These are phyloP conservation scores for Annona cherimola DNA, from an alignment of 164 flowering plant species.

Conservation along the genomic window DNA sequence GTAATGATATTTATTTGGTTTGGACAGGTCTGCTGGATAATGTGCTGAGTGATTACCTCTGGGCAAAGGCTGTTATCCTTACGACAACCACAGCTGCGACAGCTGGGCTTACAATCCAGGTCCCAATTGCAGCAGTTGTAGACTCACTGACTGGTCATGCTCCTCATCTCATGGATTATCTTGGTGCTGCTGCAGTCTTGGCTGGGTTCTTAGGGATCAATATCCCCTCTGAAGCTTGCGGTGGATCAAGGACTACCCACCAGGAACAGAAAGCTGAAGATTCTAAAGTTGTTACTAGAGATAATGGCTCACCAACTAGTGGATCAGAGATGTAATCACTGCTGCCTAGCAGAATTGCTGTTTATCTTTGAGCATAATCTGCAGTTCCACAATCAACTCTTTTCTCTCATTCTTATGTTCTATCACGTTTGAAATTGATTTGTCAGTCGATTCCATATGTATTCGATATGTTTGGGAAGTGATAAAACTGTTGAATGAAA, in stretches of 20 bases:
- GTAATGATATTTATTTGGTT: neutral
- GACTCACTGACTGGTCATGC: constrained; percentile 73
- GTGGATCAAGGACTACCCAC: constrained; percentile 29
- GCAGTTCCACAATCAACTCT: no score
- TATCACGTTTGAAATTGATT: no score
- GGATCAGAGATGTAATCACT: neutral
- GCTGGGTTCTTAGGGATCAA: constrained; percentile 83
- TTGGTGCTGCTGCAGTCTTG: constrained; percentile 80
- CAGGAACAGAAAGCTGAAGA: constrained; percentile 30
- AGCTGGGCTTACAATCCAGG: constrained; percentile 94
- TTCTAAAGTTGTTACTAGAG: neutral
- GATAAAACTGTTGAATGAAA: no score
- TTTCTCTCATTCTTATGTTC: no score
- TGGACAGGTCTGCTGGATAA: constrained; percentile 81
- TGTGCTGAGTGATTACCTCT: constrained; percentile 87
- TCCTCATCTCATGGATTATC: constrained; percentile 62
- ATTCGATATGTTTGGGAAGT: no score
- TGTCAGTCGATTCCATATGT: no score
- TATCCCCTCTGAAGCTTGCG: constrained; percentile 50
- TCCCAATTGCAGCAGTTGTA: constrained; percentile 84
- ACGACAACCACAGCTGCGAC: constrained; percentile 94
- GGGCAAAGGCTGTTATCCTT: constrained; percentile 94
- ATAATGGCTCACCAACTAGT: neutral
- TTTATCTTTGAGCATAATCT: neutral
- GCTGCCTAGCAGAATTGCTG: neutral